Evolutionary conservation across 768 basidiomycete genomes (phyloP), one percentile per base, ranked within the genome.

Genomic region (Brasilioporus rufonigricans): DNA sequence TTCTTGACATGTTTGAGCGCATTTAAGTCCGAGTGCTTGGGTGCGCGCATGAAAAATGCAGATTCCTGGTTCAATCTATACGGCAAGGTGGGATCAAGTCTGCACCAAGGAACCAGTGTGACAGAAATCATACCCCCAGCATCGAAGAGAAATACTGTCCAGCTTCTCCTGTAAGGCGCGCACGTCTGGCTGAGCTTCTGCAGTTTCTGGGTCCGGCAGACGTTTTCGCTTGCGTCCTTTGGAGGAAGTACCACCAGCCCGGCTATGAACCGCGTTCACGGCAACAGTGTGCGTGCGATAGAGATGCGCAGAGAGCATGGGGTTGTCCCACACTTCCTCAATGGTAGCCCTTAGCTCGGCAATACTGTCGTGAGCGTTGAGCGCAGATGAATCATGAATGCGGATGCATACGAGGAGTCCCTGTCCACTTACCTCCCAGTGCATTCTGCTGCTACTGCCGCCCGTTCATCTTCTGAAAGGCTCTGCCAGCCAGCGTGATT

Each of bases 11-110:
- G 26, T 3, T 67, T 68, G 4, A 87, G 69, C 8, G 78, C 76
- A 62, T 91, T 91, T 48, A 80, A 77, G 63, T 91, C 89, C 1
- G 86, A 76, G 61, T 81, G 81, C 62, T 80, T 85, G 26, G 85
- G 74, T 3, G 82, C 72, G 29, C 88, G 79, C 65, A 86, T 79
- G 63, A 89, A 90, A 19, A 79, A 68, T 0, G 79, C 79, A 12
- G 87, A 74, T 52, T 82, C 80, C 53, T 74, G 61, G 19, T 74
- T 70, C 38, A 86, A 64, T 55, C 86, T 88, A 56, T 31, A 40
- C 23, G 18, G 29, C 26, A 55, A 53, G 35, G 57, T 38, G n/a
- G 5, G 29, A 35, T 55, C 8, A 60, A n/a, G 9, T 40, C 21
- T 40, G 16, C 3, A 24, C 36, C 23, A 11, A 16, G 14, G 35